A percentile compares a stretch with the other conserved stretches of the same genome.
These are phyloP conservation scores for Mycogone perniciosa DNA, from an alignment of 2,329 filamentous ascomycete genomes.

Conservation along the genomic window DNA sequence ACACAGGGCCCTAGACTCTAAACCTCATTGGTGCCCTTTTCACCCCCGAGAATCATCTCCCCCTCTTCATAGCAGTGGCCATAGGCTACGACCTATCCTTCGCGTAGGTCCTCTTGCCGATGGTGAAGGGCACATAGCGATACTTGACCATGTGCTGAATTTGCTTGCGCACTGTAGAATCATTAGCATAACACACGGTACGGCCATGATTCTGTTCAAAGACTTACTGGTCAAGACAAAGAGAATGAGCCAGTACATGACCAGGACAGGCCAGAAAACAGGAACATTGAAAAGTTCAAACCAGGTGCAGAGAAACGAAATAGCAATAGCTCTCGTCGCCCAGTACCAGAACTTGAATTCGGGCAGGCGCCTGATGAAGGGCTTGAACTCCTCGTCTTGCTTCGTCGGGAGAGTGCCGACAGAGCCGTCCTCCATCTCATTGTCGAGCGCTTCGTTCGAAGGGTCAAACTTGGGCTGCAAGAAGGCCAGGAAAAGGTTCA, in stretches of 20 bases:
- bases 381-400: slow-evolving; percentile 94
- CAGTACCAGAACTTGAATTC: slow-evolving; percentile 99
- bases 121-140: slow-evolving; percentile 89
- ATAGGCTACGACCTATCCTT: slow-evolving; percentile 49
- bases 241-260: slow-evolving; percentile 97
- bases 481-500: slow-evolving; percentile 98
- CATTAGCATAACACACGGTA: background rate
- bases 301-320: slow-evolving; percentile 85
- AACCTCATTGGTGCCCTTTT: background rate
- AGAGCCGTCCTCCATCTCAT: slow-evolving; percentile 91
- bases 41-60: background rate
- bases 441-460: slow-evolving; percentile 82
- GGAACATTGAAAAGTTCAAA: slow-evolving; percentile 93
- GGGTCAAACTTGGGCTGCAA: slow-evolving; percentile 98
- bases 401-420: slow-evolving; percentile 81
- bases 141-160: slow-evolving; percentile 99
- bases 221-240: slow-evolving; percentile 88
- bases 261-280: slow-evolving; percentile 97
- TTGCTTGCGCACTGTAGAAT: slow-evolving; percentile 81
- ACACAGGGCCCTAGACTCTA: background rate
- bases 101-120: slow-evolving; percentile 79
- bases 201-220: too few relatives aligned
- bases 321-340: slow-evolving; percentile 77
- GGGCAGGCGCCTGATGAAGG: slow-evolving; percentile 90
- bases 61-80: background rate